Conservation (phyloP, 805 yeast genomes). For the Barnettozyma pratensis region DNA sequence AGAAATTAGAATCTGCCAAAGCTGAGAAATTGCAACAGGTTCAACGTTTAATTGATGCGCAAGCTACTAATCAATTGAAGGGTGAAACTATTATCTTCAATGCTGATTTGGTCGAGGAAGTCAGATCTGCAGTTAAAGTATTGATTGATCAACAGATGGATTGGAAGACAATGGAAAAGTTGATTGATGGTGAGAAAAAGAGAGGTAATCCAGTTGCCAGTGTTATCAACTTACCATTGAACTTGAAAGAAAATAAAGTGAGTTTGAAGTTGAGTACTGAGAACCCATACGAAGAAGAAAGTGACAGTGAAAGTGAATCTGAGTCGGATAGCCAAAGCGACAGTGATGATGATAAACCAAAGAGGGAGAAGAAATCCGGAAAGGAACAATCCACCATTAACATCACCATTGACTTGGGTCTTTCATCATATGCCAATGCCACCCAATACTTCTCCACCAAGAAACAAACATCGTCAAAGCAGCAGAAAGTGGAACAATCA, state of each 20-base stretch:
- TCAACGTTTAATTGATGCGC: conserved; percentile 57
- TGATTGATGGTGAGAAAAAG: conserved; percentile 63
- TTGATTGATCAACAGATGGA: conserved; percentile 83
- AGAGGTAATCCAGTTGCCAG: conserved; percentile 62
- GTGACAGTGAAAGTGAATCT: conserved; percentile 19
- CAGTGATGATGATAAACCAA: no score
- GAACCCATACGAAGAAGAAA: conserved; percentile 30
- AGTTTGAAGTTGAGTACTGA: conserved; percentile 50
- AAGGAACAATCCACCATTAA: conserved; percentile 28
- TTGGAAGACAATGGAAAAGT: conserved; percentile 83
- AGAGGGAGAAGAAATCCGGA: background rate
- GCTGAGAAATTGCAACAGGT: conserved; percentile 69
- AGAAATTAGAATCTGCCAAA: conserved; percentile 68
- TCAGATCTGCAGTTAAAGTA: conserved; percentile 59
- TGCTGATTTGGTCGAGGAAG: conserved; percentile 67
- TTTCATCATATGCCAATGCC: conserved; percentile 80
- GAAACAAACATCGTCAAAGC: conserved; percentile 71
- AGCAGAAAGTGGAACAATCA: conserved; percentile 71
- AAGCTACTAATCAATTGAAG: conserved; percentile 54
- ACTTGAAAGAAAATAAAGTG: conserved; percentile 63
- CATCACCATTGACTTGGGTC: conserved; percentile 51
- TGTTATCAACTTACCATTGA: conserved; percentile 59
- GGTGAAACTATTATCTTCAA: conserved; percentile 70
- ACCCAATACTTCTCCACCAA: conserved; percentile 73
- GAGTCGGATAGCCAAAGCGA: background rate